Evolutionary conservation across 1,139 yeast species (phyloP).

Genomic region (Geotrichum citri-aurantii): DNA sequence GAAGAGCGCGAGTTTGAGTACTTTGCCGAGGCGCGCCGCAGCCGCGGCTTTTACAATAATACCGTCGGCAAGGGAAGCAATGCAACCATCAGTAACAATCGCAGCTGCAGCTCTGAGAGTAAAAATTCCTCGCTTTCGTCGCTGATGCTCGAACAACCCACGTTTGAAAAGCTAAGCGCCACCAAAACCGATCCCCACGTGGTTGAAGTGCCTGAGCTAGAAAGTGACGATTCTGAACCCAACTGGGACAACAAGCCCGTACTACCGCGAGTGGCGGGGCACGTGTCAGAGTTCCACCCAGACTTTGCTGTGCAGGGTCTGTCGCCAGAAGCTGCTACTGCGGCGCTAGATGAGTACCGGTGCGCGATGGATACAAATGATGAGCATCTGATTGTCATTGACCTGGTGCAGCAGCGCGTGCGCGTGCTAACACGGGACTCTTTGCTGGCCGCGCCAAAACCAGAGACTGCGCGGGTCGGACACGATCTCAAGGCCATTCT

Average conservation of each 20-base stretch:
- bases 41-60: not conserved
- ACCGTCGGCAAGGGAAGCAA: not conserved
- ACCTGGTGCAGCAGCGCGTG: not conserved
- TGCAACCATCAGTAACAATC: not conserved
- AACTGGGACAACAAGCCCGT: not conserved
- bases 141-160: not conserved
- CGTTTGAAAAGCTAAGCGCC: not conserved
- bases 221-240: not conserved
- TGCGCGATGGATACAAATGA: not conserved
- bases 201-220: not conserved
- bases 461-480: not conserved
- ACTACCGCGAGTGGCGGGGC: slow-evolving; percentile 6
- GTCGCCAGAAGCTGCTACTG: not conserved
- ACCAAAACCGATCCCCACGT: not conserved
- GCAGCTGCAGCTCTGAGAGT: not conserved
- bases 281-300: slow-evolving; percentile 1
- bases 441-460: not conserved
- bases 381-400: not conserved
- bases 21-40: not conserved
- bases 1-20: slow-evolving; percentile 8
- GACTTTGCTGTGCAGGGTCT: slow-evolving; percentile 7
- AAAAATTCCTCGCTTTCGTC: not conserved
- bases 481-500: slow-evolving; percentile 1
- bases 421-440: not conserved
- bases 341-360: not conserved